Conservation (phyloP, 2,329 filamentous ascomycete genomes). For the Cladosporium sp. region DNA sequence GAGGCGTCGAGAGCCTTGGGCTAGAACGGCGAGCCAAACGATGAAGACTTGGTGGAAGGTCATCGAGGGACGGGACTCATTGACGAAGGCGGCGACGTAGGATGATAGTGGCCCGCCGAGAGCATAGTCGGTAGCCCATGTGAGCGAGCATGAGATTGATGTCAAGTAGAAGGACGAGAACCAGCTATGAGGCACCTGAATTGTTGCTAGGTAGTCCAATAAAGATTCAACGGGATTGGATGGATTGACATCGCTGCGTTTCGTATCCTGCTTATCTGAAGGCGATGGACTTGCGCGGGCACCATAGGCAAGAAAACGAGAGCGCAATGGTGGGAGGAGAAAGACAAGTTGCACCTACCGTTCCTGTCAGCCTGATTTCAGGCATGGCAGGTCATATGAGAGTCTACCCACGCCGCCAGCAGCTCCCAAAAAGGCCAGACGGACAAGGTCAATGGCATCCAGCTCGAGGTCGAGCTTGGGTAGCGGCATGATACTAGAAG, state of each 20-base stretch:
- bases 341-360: conserved; percentile 49
- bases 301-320: conserved; percentile 59
- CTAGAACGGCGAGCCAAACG: conserved; percentile 67
- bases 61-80: conserved; percentile 42
- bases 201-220: conserved; percentile 46
- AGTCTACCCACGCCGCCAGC: conserved; percentile 12
- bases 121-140: conserved; percentile 57
- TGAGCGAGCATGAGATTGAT: conserved; percentile 64
- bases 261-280: conserved; percentile 8
- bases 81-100: neutral
- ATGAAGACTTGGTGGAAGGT: conserved; percentile 59
- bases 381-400: neutral
- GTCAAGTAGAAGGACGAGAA: conserved; percentile 83
- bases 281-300: conserved; percentile 41
- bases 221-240: neutral
- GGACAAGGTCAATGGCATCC: conserved; percentile 12
- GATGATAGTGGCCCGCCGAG: neutral
- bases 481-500: neutral
- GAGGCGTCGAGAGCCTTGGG: conserved; percentile 71
- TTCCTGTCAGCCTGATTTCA: conserved; percentile 10
- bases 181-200: conserved; percentile 79
- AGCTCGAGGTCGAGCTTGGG: neutral
- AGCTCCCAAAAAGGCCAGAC: conserved; percentile 14
- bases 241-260: neutral
- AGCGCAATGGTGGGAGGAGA: conserved; percentile 47